Evolutionary conservation across 1,284 basidiomycete species (phyloP).

Genomic region (Tremellales sp.): DNA sequence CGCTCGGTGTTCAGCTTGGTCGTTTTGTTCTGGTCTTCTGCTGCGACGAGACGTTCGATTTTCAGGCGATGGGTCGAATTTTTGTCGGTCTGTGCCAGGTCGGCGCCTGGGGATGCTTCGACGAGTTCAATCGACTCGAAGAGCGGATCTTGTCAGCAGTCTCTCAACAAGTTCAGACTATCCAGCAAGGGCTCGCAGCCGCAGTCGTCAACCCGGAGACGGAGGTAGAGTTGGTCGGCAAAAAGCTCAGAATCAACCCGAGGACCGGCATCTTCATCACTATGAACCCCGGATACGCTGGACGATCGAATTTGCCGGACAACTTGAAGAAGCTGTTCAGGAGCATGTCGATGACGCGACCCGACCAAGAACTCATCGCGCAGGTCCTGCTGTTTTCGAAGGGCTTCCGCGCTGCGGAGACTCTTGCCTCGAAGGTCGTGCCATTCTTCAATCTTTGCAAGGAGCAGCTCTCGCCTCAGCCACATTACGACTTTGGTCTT

Average conservation of each 20-base stretch:
- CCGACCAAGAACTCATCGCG: slow-evolving; percentile 95
- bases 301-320: slow-evolving; percentile 89
- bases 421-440: slow-evolving; percentile 92
- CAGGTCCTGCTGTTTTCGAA: slow-evolving; percentile 99
- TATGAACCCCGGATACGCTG: slow-evolving; percentile 97
- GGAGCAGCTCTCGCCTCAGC: slow-evolving; percentile 93
- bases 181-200: slow-evolving; percentile 87
- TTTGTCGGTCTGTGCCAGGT: slow-evolving; percentile 98
- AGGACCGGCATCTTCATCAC: slow-evolving; percentile 97
- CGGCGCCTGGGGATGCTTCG: slow-evolving; percentile 98
- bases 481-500: slow-evolving; percentile 98
- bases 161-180: slow-evolving; percentile 97
- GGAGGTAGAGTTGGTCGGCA: slow-evolving; percentile 95
- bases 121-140: slow-evolving; percentile 96
- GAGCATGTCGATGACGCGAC: slow-evolving; percentile 98
- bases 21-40: slow-evolving; percentile 98
- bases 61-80: slow-evolving; percentile 99
- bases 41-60: slow-evolving; percentile 99
- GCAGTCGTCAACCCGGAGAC: slow-evolving; percentile 74
- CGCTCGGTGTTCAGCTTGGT: slow-evolving; percentile 93
- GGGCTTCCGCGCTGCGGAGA: slow-evolving; percentile 96
- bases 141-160: slow-evolving; percentile 97
- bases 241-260: slow-evolving; percentile 85
- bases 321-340: slow-evolving; percentile 66
- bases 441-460: slow-evolving; percentile 99